Evolutionary conservation across 345 rosid genomes (phyloP).

Genomic region (Eutrema yunnanense): DNA sequence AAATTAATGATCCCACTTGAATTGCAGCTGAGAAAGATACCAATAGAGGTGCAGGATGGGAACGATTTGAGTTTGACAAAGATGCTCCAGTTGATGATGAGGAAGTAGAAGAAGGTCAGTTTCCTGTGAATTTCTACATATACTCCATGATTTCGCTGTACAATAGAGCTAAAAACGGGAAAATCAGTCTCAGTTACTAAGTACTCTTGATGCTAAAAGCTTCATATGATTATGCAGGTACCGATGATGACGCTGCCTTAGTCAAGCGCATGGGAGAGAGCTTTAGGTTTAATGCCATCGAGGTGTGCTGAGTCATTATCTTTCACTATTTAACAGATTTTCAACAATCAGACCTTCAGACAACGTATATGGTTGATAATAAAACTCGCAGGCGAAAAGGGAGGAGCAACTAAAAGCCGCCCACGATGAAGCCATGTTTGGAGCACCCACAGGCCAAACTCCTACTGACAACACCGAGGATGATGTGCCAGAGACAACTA

Average conservation of each 20-base stretch:
- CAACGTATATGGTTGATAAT: not conserved
- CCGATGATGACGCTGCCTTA: slow-evolving; percentile 70
- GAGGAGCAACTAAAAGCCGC: slow-evolving; percentile 72
- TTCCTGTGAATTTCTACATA: not conserved
- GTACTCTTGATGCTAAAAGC: not conserved
- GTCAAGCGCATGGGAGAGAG: slow-evolving; percentile 88
- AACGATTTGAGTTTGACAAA: slow-evolving; percentile 75
- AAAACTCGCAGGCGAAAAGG: slow-evolving; percentile 49
- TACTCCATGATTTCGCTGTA: not conserved
- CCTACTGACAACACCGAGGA: slow-evolving; percentile 21
- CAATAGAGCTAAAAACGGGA: not conserved
- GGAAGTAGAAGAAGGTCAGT: slow-evolving; percentile 56
- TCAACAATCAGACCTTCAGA: not conserved
- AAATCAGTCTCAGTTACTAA: not conserved
- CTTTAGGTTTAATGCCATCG: slow-evolving; percentile 75
- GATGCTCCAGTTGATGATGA: slow-evolving; percentile 94
- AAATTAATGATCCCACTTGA: not conserved
- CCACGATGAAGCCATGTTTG: slow-evolving; percentile 96
- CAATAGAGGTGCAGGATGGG: slow-evolving; percentile 80
- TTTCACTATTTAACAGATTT: not conserved
- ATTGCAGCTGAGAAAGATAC: slow-evolving; percentile 76
- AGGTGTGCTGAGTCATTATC: slow-evolving; percentile 40
- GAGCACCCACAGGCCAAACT: slow-evolving; percentile 37
- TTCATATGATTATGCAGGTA: slow-evolving; percentile 40
- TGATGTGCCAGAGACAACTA: slow-evolving; percentile 32